These are phyloP conservation scores for Epichloe scottii DNA, from an alignment of 2,329 filamentous ascomycete genomes.

Conservation along the genomic window DNA sequence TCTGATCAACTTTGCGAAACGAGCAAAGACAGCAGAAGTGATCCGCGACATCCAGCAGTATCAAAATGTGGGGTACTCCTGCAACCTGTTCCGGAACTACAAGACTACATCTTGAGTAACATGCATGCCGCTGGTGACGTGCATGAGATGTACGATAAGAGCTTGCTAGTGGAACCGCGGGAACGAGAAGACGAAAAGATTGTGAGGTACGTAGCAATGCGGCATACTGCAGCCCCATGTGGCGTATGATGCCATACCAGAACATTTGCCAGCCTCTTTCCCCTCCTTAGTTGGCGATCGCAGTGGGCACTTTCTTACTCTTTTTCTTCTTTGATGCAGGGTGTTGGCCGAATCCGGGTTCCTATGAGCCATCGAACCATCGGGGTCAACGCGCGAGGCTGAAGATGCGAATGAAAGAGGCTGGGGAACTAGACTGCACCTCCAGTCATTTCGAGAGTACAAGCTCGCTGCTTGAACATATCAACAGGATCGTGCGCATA, in stretches of 20 bases:
- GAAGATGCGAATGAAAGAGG: neutral
- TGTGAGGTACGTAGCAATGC: conserved; percentile 61
- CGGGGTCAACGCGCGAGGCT: neutral
- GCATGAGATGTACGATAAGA: conserved; percentile 99
- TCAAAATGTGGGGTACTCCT: conserved; percentile 95
- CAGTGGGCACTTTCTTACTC: neutral
- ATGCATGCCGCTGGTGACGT: conserved; percentile 94
- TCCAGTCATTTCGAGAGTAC: neutral
- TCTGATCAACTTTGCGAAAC: conserved; percentile 96
- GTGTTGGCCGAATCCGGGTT: conserved; percentile 50
- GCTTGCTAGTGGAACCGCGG: conserved; percentile 80
- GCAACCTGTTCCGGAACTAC: conserved; percentile 78
- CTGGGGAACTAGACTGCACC: neutral
- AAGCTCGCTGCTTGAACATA: neutral
- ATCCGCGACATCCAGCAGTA: conserved; percentile 98
- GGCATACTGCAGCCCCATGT: conserved; percentile 9
- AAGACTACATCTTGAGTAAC: conserved; percentile 93
- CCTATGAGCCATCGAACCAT: conserved; percentile 27
- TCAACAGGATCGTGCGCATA: neutral
- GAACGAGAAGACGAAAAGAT: conserved; percentile 99
- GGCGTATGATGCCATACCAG: no score
- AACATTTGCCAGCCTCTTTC: neutral
- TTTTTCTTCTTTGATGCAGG: conserved; percentile 23
- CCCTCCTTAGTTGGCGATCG: neutral
- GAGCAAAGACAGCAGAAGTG: conserved; percentile 93